A percentile compares a stretch with the other conserved stretches of the same genome.
These are phyloP conservation scores for Myriangium duriaei DNA, from an alignment of 2,329 filamentous ascomycete species.

Conservation along the genomic window DNA sequence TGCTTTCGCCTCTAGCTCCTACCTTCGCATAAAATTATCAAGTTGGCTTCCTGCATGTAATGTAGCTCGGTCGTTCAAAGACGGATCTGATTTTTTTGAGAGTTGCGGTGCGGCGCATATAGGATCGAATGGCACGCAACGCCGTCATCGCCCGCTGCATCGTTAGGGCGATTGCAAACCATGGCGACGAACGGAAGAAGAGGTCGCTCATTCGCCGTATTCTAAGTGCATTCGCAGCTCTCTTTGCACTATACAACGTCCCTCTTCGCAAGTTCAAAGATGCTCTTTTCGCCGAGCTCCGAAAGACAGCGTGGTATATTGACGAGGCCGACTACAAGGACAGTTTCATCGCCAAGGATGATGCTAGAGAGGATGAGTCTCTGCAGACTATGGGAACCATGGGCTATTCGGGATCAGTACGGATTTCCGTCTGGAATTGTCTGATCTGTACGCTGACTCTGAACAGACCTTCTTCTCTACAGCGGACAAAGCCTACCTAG, in stretches of 20 bases:
- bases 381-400: conserved; percentile 53
- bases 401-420: conserved; percentile 58
- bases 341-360: conserved; percentile 37
- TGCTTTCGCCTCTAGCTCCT: neutral
- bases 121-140: conserved; percentile 13
- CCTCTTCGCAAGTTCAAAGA: conserved; percentile 17
- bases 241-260: conserved; percentile 11
- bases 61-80: too few relatives aligned
- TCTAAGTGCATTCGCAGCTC: conserved; percentile 6
- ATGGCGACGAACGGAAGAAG: conserved; percentile 1
- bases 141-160: conserved; percentile 10
- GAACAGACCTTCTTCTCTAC: conserved; percentile 58
- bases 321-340: conserved; percentile 42
- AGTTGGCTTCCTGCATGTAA: neutral
- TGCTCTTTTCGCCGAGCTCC: conserved; percentile 39
- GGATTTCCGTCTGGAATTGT: conserved; percentile 9
- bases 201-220: conserved; percentile 7
- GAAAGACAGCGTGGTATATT: conserved; percentile 41
- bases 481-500: conserved; percentile 50
- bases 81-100: too few relatives aligned
- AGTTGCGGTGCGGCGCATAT: too few relatives aligned
- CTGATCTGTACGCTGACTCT: neutral
- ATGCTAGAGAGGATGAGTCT: conserved; percentile 26
- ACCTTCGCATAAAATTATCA: neutral
- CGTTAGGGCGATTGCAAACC: conserved; percentile 10